A percentile compares a stretch with the other conserved stretches of the same genome.
phyloP scores from a whole-genome alignment of 495 filamentous ascomycete species.

The Letharia lupina region DNA sequence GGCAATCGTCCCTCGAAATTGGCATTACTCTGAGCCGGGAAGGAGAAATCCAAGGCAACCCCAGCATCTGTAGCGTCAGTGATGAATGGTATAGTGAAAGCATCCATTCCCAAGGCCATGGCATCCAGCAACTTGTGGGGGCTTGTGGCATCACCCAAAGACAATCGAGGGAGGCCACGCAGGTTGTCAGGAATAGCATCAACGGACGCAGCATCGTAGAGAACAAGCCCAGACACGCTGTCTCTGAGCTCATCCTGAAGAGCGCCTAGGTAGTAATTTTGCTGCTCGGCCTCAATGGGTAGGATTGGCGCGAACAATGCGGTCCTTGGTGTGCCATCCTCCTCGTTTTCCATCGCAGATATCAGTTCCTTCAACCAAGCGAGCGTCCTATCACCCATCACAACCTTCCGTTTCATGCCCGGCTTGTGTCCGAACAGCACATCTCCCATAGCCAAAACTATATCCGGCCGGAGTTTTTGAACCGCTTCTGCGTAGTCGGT shows the following conservation, averaged over 20 bases:
- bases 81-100: conserved; percentile 70
- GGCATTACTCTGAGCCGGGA: conserved; percentile 43
- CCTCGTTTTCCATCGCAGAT: conserved; percentile 30
- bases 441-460: conserved; percentile 71
- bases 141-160: conserved; percentile 53
- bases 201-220: conserved; percentile 69
- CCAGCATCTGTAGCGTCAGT: conserved; percentile 70
- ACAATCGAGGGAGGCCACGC: conserved; percentile 59
- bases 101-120: conserved; percentile 65
- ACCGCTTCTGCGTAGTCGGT: conserved; percentile 58
- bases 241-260: conserved; percentile 46
- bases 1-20: conserved; percentile 30
- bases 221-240: conserved; percentile 63
- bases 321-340: conserved; percentile 27
- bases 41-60: conserved; percentile 72
- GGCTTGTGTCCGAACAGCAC: conserved; percentile 51
- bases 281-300: conserved; percentile 57
- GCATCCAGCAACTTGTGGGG: conserved; percentile 72
- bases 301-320: conserved; percentile 73
- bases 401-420: conserved; percentile 59
- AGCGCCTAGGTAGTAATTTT: conserved; percentile 66
- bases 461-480: conserved; percentile 62
- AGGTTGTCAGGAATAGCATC: conserved; percentile 51
- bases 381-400: conserved; percentile 81
- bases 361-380: conserved; percentile 56